These are phyloP conservation scores for Cytospora piceae DNA, from an alignment of 2,329 filamentous ascomycete species.

Conservation along the genomic window DNA sequence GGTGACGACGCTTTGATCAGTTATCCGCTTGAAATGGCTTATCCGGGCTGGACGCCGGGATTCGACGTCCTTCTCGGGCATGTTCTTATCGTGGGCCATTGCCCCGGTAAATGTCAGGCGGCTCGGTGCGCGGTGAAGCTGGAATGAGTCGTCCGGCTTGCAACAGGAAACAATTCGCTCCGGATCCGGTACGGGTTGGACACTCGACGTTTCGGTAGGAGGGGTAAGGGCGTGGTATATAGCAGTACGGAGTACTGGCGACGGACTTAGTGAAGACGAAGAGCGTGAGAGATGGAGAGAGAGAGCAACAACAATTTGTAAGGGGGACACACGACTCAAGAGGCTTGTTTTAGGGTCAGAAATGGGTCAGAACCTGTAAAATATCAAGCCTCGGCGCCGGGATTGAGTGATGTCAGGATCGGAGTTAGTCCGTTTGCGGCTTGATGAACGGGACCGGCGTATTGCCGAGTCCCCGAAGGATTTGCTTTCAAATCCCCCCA, in stretches of 20 bases:
- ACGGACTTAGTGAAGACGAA: background rate
- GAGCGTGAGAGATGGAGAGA: background rate
- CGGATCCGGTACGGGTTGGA: background rate
- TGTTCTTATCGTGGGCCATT: constrained; percentile 1
- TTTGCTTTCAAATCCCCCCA: background rate
- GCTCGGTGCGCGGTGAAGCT: background rate
- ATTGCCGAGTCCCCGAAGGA: background rate
- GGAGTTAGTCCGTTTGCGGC: background rate
- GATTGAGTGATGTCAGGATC: background rate
- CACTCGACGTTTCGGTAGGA: background rate
- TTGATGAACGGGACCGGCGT: background rate
- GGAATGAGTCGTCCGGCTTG: background rate
- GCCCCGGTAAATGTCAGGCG: background rate
- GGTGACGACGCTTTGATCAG: constrained; percentile 12
- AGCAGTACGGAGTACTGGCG: background rate
- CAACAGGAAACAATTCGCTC: background rate
- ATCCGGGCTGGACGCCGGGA: constrained; percentile 9
- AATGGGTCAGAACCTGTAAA: background rate
- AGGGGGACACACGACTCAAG: background rate
- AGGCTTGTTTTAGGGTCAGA: background rate
- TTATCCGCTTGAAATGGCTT: constrained; percentile 14
- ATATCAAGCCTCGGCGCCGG: background rate
- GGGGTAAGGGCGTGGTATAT: background rate
- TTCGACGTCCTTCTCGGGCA: constrained; percentile 15
- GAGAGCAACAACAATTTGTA: background rate